Evolutionary conservation across 129 eudicot species (phyloP).

Genomic region (Gnaphalium uliginosum): DNA sequence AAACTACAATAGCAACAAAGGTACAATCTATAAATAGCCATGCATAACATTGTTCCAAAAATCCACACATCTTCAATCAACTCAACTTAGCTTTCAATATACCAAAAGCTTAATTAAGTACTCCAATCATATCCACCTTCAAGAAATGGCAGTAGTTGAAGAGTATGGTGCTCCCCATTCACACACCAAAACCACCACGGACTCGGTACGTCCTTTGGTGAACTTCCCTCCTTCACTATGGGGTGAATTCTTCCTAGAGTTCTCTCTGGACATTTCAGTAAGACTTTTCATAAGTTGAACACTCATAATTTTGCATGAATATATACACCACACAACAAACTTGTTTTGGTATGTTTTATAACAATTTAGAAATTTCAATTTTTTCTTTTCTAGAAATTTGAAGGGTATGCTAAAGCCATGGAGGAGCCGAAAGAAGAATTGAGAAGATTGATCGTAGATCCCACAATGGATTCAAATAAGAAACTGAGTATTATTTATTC

Average conservation of each 20-base stretch:
- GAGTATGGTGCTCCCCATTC: too few relatives aligned
- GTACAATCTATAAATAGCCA: too few relatives aligned
- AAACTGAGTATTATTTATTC: background rate
- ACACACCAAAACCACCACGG: background rate
- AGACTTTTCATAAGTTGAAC: background rate
- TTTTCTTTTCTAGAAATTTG: background rate
- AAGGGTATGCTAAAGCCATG: background rate
- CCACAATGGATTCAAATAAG: background rate
- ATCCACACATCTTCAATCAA: too few relatives aligned
- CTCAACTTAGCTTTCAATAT: too few relatives aligned
- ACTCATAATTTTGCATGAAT: background rate
- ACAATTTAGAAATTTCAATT: background rate
- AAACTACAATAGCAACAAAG: too few relatives aligned
- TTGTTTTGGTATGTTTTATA: background rate
- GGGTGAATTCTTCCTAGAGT: background rate
- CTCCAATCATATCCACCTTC: too few relatives aligned
- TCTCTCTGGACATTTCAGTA: background rate
- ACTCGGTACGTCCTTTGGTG: background rate
- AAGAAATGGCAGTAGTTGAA: too few relatives aligned
- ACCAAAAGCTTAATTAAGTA: too few relatives aligned
- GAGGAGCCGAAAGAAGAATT: background rate
- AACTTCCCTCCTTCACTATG: slow-evolving; percentile 5
- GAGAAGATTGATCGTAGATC: background rate
- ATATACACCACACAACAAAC: background rate
- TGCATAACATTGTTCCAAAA: too few relatives aligned